A percentile compares a stretch with the other conserved stretches of the same genome.
Conservation (phyloP, 2,329 filamentous ascomycete genomes). For the Mariannaea sp. region DNA sequence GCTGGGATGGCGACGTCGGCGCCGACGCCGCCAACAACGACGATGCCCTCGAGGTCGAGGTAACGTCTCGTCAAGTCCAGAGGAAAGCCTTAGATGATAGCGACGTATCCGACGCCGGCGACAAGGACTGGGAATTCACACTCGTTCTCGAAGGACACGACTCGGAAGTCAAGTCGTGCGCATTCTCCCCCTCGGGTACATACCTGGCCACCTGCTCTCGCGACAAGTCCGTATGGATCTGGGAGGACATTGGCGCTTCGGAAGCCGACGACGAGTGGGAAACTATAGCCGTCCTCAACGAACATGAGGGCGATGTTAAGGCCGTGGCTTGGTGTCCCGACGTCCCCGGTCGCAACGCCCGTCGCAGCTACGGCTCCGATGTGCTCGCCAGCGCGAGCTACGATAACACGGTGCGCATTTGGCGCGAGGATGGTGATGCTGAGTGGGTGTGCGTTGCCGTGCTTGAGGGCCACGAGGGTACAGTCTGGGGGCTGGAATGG, state of each 20-base stretch:
- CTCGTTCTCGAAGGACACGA: slow-evolving; percentile 95
- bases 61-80: slow-evolving; percentile 37
- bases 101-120: slow-evolving; percentile 58
- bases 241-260: slow-evolving; percentile 80
- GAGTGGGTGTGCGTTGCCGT: slow-evolving; percentile 92
- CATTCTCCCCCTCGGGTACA: slow-evolving; percentile 74
- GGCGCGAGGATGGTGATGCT: slow-evolving; percentile 83
- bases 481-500: slow-evolving; percentile 88
- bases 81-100: slow-evolving; percentile 27
- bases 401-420: slow-evolving; percentile 87
- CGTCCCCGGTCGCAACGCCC: slow-evolving; percentile 53
- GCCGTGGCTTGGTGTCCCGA: slow-evolving; percentile 89
- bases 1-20: slow-evolving; percentile 57
- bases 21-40: slow-evolving; percentile 41
- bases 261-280: slow-evolving; percentile 94
- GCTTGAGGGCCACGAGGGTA: slow-evolving; percentile 79
- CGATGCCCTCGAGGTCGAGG: slow-evolving; percentile 50
- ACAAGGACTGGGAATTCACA: slow-evolving; percentile 90
- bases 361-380: slow-evolving; percentile 62
- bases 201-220: slow-evolving; percentile 88
- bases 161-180: slow-evolving; percentile 83
- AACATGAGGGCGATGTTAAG: slow-evolving; percentile 96
- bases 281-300: slow-evolving; percentile 90
- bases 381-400: slow-evolving; percentile 90
- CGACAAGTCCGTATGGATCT: slow-evolving; percentile 97